Evolutionary conservation across 2,329 filamentous ascomycete species (phyloP).

Genomic region (Aspergillus nomiae): DNA sequence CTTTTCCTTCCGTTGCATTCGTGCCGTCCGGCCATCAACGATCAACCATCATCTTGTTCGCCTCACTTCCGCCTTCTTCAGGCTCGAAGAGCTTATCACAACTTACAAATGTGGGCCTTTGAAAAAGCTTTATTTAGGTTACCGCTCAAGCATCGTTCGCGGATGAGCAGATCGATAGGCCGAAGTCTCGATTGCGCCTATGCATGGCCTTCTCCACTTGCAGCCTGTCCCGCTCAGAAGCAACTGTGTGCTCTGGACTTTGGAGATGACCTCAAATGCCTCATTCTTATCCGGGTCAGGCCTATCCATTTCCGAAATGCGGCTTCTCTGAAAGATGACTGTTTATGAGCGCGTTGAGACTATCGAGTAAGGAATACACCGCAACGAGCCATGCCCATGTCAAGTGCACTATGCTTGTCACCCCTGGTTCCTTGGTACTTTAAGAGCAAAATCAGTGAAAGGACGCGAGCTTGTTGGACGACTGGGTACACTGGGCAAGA

Average conservation of each 20-base stretch:
- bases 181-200: background rate
- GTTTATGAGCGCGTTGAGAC: background rate
- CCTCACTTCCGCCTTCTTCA: conserved; percentile 16
- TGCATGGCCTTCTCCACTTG: conserved; percentile 1
- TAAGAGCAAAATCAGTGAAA: background rate
- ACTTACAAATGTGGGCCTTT: conserved; percentile 6
- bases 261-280: background rate
- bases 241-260: background rate
- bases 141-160: background rate
- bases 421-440: background rate
- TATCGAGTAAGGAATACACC: background rate
- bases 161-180: background rate
- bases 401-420: too few species aligned
- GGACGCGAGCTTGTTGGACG: background rate
- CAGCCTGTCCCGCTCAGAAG: conserved; percentile 3
- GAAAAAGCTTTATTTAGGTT: background rate
- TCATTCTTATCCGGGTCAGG: background rate
- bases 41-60: conserved; percentile 3
- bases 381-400: background rate
- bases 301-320: background rate
- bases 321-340: background rate
- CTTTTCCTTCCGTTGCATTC: background rate
- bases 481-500: background rate
- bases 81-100: conserved; percentile 1
- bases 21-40: background rate